Conservation (phyloP, 2,329 filamentous ascomycete genomes). For the Mycosphaerelloides madeirae region DNA sequence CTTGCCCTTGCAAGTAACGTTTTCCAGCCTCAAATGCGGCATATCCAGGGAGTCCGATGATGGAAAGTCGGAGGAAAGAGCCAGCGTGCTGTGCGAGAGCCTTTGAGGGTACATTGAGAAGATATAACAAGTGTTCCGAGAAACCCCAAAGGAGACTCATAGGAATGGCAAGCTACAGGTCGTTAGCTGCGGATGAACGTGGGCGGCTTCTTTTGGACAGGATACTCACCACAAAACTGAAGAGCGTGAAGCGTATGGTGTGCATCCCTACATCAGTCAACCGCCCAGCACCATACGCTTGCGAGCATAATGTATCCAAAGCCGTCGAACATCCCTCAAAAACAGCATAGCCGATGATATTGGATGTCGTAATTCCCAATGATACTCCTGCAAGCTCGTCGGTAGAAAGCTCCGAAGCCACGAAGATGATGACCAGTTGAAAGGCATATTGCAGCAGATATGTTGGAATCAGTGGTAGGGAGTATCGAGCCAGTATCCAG, state of each 20-base stretch:
- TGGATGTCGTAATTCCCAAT: constrained; percentile 51
- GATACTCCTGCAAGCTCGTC: constrained; percentile 51
- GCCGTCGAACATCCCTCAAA: constrained; percentile 51
- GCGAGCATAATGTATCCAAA: constrained; percentile 49
- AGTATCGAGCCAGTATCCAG: no score
- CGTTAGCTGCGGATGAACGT: no score
- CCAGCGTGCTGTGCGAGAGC: constrained; percentile 48
- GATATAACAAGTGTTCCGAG: constrained; percentile 42
- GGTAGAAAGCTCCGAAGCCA: constrained; percentile 50
- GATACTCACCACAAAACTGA: constrained; percentile 41
- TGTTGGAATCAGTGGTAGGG: no score
- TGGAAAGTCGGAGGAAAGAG: constrained; percentile 45
- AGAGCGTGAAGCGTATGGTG: constrained; percentile 49
- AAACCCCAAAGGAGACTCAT: constrained; percentile 48
- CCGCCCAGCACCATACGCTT: constrained; percentile 49
- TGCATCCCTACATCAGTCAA: constrained; percentile 49
- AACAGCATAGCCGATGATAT: constrained; percentile 50
- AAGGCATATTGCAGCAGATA: constrained; percentile 45
- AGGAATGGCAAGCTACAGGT: constrained; percentile 35
- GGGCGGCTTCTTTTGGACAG: no score
- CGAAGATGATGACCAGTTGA: constrained; percentile 48
- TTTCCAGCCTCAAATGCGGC: constrained; percentile 53
- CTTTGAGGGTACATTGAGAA: constrained; percentile 44
- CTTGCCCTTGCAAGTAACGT: constrained; percentile 53
- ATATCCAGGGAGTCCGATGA: constrained; percentile 51